Evolutionary conservation across 768 basidiomycete species (phyloP).

Genomic region (Leucocoprinus sp.): DNA sequence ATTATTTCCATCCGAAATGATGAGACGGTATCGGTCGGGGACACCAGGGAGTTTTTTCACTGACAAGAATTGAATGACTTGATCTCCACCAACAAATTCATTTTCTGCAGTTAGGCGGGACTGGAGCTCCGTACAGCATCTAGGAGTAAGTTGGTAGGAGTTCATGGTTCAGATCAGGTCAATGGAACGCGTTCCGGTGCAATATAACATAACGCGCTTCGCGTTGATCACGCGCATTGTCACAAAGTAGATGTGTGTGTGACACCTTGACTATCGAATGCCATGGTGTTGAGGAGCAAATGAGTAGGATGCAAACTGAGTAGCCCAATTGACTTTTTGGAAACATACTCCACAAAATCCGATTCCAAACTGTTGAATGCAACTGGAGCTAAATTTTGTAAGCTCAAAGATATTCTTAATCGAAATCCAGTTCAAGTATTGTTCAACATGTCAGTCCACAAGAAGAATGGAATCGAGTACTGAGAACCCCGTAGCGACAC

Average conservation of each 20-base stretch:
- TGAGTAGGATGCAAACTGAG: no score
- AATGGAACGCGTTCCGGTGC: constrained; percentile 8
- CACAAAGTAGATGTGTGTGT: background rate
- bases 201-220: constrained; percentile 18
- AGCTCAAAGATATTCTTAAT: background rate
- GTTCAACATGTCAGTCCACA: constrained; percentile 26
- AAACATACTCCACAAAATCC: no score
- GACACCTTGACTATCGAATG: no score
- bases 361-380: no score
- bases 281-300: no score
- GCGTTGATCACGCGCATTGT: background rate
- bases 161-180: constrained; percentile 23
- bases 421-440: no score
- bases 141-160: constrained; percentile 46
- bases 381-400: no score
- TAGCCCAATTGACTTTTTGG: background rate
- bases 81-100: constrained; percentile 30
- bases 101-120: constrained; percentile 36
- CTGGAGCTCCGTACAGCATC: constrained; percentile 45
- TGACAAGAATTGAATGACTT: constrained; percentile 72
- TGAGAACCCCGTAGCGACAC: constrained; percentile 77
- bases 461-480: constrained; percentile 66
- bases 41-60: constrained; percentile 58
- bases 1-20: constrained; percentile 82
- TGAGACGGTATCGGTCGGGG: constrained; percentile 64